These are phyloP conservation scores for Trichomonas gallinae DNA, from an alignment of 208 protist genomes.

Conservation along the genomic window DNA sequence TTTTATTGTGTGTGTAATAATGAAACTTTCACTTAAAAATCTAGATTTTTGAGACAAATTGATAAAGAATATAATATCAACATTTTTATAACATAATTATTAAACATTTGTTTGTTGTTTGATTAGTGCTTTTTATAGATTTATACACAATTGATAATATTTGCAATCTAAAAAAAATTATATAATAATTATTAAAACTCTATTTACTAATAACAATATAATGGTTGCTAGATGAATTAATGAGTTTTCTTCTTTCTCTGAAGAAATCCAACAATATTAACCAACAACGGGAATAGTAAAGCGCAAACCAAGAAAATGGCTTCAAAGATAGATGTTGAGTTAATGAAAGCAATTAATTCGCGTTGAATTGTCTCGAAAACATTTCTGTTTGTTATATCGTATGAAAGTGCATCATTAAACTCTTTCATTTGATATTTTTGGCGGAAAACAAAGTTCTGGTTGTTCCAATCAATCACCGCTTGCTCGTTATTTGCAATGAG, in stretches of 20 bases:
- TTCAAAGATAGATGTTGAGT: neutral
- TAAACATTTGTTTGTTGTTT: no score
- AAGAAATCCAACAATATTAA: neutral
- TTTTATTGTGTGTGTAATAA: no score
- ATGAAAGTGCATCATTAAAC: neutral
- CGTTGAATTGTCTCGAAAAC: neutral
- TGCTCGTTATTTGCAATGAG: neutral
- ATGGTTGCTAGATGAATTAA: no score
- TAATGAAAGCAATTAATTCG: neutral
- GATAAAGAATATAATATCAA: no score
- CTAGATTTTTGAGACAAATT: no score
- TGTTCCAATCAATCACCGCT: neutral
- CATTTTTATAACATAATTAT: no score
- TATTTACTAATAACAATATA: no score
- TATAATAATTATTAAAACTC: no score
- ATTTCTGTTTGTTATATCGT: neutral
- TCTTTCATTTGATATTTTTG: neutral
- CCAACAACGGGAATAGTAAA: neutral
- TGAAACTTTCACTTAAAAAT: no score
- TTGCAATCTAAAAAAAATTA: no score
- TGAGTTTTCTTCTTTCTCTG: neutral
- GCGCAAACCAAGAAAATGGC: neutral
- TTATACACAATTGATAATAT: no score
- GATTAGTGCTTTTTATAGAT: no score
- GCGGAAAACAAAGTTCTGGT: neutral